Evolutionary conservation across 116 monocot genomes (phyloP).

Genomic region (Trichopus zeylanicus): DNA sequence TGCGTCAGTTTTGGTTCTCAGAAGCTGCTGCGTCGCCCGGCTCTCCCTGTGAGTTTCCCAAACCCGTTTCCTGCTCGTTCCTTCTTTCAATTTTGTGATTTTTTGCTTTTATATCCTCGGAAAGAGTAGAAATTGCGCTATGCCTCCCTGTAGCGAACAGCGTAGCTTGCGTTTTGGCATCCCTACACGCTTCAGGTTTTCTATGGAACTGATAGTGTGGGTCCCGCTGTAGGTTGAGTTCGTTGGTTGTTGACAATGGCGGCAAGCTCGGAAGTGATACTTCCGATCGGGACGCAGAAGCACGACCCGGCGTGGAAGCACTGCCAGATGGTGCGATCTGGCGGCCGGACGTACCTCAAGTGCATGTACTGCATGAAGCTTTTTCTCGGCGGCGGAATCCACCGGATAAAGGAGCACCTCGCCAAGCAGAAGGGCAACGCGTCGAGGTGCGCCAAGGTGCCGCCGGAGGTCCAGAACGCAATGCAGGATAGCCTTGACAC

Average conservation of each 20-base stretch:
- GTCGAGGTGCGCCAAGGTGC: slow-evolving; percentile 83
- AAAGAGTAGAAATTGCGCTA: not conserved
- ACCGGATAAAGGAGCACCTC: slow-evolving; percentile 95
- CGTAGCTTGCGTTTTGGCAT: too few relatives aligned
- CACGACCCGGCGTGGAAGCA: slow-evolving; percentile 99
- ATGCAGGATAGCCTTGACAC: slow-evolving; percentile 84
- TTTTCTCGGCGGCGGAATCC: slow-evolving; percentile 91
- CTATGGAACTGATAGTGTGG: too few relatives aligned
- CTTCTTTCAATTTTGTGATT: not conserved
- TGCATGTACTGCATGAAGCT: slow-evolving; percentile 80
- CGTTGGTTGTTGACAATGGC: too few relatives aligned
- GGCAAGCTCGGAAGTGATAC: too few relatives aligned
- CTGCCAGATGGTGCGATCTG: slow-evolving; percentile 67
- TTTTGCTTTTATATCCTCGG: not conserved
- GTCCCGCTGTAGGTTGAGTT: too few relatives aligned
- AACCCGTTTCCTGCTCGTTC: not conserved
- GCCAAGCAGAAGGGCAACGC: slow-evolving; percentile 89
- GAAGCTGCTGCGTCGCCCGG: not conserved
- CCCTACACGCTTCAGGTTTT: too few relatives aligned
- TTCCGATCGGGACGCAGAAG: too few relatives aligned
- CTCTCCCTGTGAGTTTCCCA: not conserved
- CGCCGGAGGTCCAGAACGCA: slow-evolving; percentile 48
- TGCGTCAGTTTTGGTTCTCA: slow-evolving; percentile 9
- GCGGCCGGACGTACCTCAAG: slow-evolving; percentile 54
- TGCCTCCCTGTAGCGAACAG: too few relatives aligned